Base-by-base conservation (phyloP, 352 stramenopile genomes). In the Globisporangium okanoganense region DNA sequence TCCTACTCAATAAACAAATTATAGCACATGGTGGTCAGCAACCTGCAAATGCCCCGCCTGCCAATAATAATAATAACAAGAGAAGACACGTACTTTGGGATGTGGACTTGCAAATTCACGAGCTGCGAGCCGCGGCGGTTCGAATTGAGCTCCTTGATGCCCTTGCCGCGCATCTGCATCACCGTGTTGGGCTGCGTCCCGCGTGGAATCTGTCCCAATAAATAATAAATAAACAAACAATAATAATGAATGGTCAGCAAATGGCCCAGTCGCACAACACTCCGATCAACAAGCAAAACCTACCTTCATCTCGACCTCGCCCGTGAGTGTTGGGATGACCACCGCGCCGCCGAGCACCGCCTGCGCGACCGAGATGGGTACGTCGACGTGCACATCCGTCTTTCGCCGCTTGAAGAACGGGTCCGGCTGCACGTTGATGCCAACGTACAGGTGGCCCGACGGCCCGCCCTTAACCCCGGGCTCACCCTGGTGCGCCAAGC, bases 261-360 rank as follows among this genome's bases (percentile, higher is more conserved):
- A n/a, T n/a, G n/a, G n/a, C n/a, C n/a, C n/a, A n/a, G n/a, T n/a
- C n/a, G n/a, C n/a, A n/a, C n/a, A n/a, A n/a, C n/a, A n/a, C n/a
- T n/a, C n/a, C n/a, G n/a, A n/a, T n/a, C n/a, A n/a, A n/a, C n/a
- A n/a, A n/a, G n/a, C n/a, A n/a, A n/a, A n/a, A n/a, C n/a, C n/a
- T n/a, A n/a, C n/a, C n/a, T n/a, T 99, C 64, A 99, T 88, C 69
- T 99, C 96, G 16, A 99, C 96, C 73, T 98, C 94, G 25, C 97
- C 97, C 24, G 94, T 92, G 16, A 99, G 72, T n/a, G 97, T 99
- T 16, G 95, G 92, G 18, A 99, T 96, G 56, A 99, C 92, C 25
- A 99, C 80, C 2, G 79, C 92, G 33, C 92, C 90, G 52, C 97
- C 96, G 7, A 99, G 72, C 24, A 98, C 86, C 6, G 95, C 96